phyloP scores from a whole-genome alignment of 768 basidiomycete species.

The Antrodiella citrinella region DNA sequence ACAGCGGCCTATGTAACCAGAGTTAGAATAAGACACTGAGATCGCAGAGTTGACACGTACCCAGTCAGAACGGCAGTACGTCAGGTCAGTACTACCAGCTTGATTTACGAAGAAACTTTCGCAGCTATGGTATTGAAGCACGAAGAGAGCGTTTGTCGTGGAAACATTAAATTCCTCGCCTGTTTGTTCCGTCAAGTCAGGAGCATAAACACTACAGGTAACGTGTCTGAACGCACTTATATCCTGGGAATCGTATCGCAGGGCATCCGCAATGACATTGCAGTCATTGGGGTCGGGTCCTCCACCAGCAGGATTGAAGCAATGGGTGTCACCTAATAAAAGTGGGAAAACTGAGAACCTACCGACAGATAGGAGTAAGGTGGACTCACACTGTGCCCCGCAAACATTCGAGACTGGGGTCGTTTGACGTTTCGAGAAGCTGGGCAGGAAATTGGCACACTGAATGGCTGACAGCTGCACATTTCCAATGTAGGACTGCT shows the following conservation, averaged over 20 bases:
- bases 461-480: constrained; percentile 30
- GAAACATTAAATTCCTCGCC: constrained; percentile 6
- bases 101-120: constrained; percentile 43
- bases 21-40: neutral
- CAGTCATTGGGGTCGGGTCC: constrained; percentile 43
- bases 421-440: constrained; percentile 15
- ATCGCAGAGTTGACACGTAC: constrained; percentile 20
- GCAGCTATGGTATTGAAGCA: constrained; percentile 36
- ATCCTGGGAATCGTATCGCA: constrained; percentile 39
- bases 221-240: constrained; percentile 10
- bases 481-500: constrained; percentile 21
- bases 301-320: constrained; percentile 37
- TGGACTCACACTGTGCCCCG: constrained; percentile 29
- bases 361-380: neutral
- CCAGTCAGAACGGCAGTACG: constrained; percentile 41
- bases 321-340: constrained; percentile 27
- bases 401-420: constrained; percentile 32
- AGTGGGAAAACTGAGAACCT: neutral
- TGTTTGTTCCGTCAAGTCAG: neutral
- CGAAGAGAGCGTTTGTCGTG: constrained; percentile 27
- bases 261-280: constrained; percentile 39
- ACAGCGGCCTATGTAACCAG: constrained; percentile 25
- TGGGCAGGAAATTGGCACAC: constrained; percentile 19
- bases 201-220: neutral
- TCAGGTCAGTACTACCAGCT: constrained; percentile 25